Conservation (phyloP, 768 basidiomycete species). For the Mycena venus region DNA sequence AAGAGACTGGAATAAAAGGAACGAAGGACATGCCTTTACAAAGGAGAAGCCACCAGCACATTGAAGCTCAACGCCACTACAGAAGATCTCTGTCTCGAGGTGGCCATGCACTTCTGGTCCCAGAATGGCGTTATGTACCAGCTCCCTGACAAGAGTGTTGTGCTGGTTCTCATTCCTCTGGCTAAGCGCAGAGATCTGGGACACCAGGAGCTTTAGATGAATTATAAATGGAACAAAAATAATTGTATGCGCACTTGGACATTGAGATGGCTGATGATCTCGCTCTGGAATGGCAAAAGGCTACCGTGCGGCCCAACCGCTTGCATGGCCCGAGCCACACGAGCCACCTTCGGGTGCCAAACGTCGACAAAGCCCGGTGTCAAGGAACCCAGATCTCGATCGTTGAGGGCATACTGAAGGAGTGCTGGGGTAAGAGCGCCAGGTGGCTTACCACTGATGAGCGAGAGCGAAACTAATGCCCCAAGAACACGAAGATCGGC, state of each 20-base stretch:
- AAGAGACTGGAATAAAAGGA: neutral
- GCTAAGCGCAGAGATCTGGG: neutral
- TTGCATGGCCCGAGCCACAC: neutral
- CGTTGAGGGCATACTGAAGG: neutral
- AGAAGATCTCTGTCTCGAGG: neutral
- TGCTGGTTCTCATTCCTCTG: neutral
- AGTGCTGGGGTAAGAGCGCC: neutral
- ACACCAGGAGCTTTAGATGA: neutral
- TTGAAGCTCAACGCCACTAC: neutral
- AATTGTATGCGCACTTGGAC: neutral
- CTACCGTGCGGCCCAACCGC: neutral
- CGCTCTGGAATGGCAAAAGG: neutral
- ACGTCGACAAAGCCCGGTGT: neutral
- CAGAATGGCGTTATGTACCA: neutral
- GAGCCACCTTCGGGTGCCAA: neutral
- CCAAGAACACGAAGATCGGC: neutral
- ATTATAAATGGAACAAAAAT: neutral
- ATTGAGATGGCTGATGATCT: neutral
- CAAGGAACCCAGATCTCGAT: neutral
- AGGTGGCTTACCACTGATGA: neutral
- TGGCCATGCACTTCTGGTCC: constrained; percentile 1
- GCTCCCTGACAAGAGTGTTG: neutral
- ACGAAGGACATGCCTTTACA: neutral
- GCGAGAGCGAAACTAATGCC: neutral
- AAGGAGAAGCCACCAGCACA: neutral